Evolutionary conservation across 106 monocot genomes (phyloP).

Genomic region (Dendrobium huoshanense): DNA sequence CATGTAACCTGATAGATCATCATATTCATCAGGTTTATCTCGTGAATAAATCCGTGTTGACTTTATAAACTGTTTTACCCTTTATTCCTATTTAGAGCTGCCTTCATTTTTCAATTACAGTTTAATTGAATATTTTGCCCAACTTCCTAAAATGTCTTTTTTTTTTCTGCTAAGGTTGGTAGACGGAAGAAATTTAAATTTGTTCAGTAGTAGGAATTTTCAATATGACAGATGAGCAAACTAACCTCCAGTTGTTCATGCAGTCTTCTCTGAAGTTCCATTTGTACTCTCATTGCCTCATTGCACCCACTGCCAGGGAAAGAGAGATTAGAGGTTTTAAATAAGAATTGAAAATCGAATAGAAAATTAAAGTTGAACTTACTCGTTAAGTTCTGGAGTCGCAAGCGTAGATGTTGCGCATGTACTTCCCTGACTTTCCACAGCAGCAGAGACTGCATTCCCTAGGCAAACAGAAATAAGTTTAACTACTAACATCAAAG

Average conservation of each 20-base stretch:
- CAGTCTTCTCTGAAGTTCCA: slow-evolving; percentile 65
- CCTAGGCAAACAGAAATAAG: not conserved
- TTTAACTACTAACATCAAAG: not conserved
- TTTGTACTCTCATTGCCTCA: slow-evolving; percentile 72
- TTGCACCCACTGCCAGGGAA: slow-evolving; percentile 44
- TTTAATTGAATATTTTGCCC: too few species aligned
- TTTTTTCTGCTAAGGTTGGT: too few species aligned
- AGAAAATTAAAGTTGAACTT: not conserved
- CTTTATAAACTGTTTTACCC: too few species aligned
- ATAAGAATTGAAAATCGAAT: not conserved
- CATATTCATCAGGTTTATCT: too few species aligned
- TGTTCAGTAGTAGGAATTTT: not conserved
- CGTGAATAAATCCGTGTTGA: too few species aligned
- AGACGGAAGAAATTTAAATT: not conserved
- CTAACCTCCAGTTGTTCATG: slow-evolving; percentile 61
- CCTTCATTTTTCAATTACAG: too few species aligned
- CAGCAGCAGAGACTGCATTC: slow-evolving; percentile 18
- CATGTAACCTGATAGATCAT: too few species aligned
- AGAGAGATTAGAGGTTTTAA: not conserved
- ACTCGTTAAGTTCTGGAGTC: slow-evolving; percentile 50
- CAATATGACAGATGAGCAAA: not conserved
- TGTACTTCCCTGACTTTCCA: slow-evolving; percentile 22
- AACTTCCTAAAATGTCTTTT: too few species aligned
- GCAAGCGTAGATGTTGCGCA: slow-evolving; percentile 15
- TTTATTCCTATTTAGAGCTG: too few species aligned